Conservation (phyloP, 2,329 filamentous ascomycete species). For the Colletotrichum musae region DNA sequence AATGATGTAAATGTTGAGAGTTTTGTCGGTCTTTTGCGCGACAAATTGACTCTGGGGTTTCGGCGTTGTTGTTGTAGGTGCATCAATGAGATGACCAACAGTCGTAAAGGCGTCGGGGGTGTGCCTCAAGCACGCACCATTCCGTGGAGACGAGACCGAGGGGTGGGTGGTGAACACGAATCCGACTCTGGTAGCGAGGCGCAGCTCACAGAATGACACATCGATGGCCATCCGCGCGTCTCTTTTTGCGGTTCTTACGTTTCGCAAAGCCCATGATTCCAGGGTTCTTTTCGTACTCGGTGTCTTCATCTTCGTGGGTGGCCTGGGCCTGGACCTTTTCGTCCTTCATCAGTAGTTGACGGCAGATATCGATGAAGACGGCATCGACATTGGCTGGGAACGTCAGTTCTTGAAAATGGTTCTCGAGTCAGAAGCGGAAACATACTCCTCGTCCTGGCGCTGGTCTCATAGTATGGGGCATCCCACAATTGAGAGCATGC, state of each 20-base stretch:
- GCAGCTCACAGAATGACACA: conserved; percentile 43
- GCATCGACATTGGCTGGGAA: conserved; percentile 86
- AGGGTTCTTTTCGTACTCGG: conserved; percentile 61
- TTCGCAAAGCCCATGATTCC: conserved; percentile 50
- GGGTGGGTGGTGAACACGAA: not conserved
- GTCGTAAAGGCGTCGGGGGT: not conserved
- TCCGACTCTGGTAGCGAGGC: not conserved
- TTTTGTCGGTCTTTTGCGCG: conserved; percentile 5
- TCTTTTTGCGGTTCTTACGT: conserved; percentile 48
- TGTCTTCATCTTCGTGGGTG: conserved; percentile 55
- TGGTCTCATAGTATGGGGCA: conserved; percentile 92
- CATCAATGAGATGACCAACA: conserved; percentile 1
- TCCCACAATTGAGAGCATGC: conserved; percentile 89
- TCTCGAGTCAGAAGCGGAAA: conserved; percentile 29
- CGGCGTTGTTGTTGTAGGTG: conserved; percentile 6
- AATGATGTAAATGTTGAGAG: not conserved
- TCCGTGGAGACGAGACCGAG: not conserved
- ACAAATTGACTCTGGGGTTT: conserved; percentile 8
- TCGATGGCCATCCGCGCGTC: conserved; percentile 45
- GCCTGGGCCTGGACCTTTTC: conserved; percentile 61
- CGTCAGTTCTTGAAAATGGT: conserved; percentile 44
- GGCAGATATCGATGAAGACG: conserved; percentile 87
- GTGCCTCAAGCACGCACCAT: not conserved
- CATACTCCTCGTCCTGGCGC: conserved; percentile 80
- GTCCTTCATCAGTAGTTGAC: conserved; percentile 85